phyloP scores from a whole-genome alignment of 441 rosid species.

The Pelargonium cotyledonis region DNA sequence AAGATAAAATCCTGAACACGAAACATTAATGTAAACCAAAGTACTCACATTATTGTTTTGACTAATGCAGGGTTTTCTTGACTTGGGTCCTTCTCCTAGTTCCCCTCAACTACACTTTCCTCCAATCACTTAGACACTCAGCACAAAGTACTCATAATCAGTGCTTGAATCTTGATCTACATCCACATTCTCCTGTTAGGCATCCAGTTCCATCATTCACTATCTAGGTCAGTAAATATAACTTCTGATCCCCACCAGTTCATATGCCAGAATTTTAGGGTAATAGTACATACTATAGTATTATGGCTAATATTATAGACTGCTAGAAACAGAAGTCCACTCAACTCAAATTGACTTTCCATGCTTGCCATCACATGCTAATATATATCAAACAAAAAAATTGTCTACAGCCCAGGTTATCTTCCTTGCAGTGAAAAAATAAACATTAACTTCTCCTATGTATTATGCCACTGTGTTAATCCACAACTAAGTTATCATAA shows the following conservation, averaged over 20 bases:
- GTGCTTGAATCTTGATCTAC: slow-evolving; percentile 12
- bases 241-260: background rate
- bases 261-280: background rate
- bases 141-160: background rate
- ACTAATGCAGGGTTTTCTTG: too few relatives aligned
- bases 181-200: slow-evolving; percentile 9
- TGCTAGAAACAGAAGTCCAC: background rate
- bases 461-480: background rate
- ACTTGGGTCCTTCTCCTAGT: too few relatives aligned
- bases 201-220: slow-evolving; percentile 12
- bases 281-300: background rate
- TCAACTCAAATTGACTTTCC: background rate
- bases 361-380: background rate
- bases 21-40: too few relatives aligned
- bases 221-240: slow-evolving; percentile 14
- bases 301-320: background rate
- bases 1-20: too few relatives aligned
- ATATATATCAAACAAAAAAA: background rate
- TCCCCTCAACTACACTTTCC: background rate
- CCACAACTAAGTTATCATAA: background rate
- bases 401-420: background rate
- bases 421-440: background rate
- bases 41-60: too few relatives aligned
- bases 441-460: background rate
- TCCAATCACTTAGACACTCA: background rate